Base-by-base conservation (phyloP, 2,329 filamentous ascomycete genomes). In the Arthrocladium fulminans region DNA sequence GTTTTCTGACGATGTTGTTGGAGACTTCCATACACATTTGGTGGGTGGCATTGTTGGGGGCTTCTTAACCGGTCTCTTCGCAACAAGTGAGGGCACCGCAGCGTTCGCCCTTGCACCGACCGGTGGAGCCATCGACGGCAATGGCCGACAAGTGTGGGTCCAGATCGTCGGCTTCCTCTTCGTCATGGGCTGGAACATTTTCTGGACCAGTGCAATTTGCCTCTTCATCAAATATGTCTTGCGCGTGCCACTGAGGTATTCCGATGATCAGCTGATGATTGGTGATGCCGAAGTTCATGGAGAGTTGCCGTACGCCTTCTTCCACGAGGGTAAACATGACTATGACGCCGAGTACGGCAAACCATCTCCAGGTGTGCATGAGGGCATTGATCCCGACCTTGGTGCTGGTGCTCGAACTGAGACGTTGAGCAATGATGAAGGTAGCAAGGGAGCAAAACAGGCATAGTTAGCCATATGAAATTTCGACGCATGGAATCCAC, bases 1-100 rank as follows among this genome's bases (percentile, higher is more conserved):
- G 57, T 67, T 69, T 54, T 68, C 72, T 51, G 75, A 80, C 59
- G 75, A 81, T 57, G 66, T 72, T 8, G 67, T 77, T 35, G 73
- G 71, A 50, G 65, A 72, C 30, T 67, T 70, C 46, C 67, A 75
- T 58, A 75, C 72, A 1, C 72, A 75, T 59, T 65, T 68, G 57
- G 66, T 75, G 2, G 71, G 70, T 10, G 72, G 69, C 12, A 61
- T 66, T 34, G 54, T 72, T 1, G 72, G 71, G 7, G 71, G 71
- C 7, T 73, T 73, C 47, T 60, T 67, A 10, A 67, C 65, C 0
- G 45, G 72, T 20, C 58, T 74, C 17, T 74, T 73, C 59, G 71
- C 72, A 0, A 73, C 71, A 1, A 59, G 58, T 13, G 67, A 72
- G 43, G 73, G 73, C 13, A 69, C 64, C 45, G 67, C 66, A 0